A percentile compares a stretch with the other conserved stretches of the same genome.
Evolutionary conservation across 768 basidiomycete genomes (phyloP).

Genomic region (Vishniacozyma victoriae): DNA sequence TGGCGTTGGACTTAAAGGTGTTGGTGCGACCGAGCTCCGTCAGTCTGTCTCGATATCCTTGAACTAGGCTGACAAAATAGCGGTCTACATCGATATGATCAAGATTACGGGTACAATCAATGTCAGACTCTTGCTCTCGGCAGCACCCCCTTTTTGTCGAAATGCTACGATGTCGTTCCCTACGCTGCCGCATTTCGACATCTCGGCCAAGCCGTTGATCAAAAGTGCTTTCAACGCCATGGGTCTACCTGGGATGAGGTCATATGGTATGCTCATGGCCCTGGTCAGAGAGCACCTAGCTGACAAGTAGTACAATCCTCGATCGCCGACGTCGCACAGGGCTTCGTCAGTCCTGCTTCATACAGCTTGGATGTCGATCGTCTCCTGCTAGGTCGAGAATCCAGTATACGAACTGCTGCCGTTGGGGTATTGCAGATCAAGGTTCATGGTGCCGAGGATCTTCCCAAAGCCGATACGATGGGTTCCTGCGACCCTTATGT

Average conservation of each 20-base stretch:
- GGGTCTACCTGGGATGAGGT: slow-evolving; percentile 43
- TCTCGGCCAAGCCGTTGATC: slow-evolving; percentile 45
- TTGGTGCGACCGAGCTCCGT: slow-evolving; percentile 43
- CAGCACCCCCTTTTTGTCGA: slow-evolving; percentile 45
- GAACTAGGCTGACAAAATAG: not conserved
- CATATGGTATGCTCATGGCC: slow-evolving; percentile 28
- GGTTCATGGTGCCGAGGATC: slow-evolving; percentile 34
- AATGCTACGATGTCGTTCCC: slow-evolving; percentile 44
- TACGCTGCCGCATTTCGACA: slow-evolving; percentile 43
- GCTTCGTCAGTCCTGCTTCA: slow-evolving; percentile 44
- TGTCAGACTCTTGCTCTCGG: slow-evolving; percentile 41
- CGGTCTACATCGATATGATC: slow-evolving; percentile 46
- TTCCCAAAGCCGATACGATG: slow-evolving; percentile 42
- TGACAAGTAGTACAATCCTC: slow-evolving; percentile 28
- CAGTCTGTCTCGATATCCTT: not conserved
- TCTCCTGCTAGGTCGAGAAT: slow-evolving; percentile 44
- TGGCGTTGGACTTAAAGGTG: slow-evolving; percentile 44
- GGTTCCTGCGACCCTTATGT: slow-evolving; percentile 46
- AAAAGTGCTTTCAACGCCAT: slow-evolving; percentile 43
- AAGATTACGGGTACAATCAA: slow-evolving; percentile 42
- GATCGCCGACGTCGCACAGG: slow-evolving; percentile 39
- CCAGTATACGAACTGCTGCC: slow-evolving; percentile 27
- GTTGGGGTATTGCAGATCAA: slow-evolving; percentile 45
- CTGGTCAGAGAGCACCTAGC: not conserved
- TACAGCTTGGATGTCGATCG: slow-evolving; percentile 47